A percentile compares a stretch with the other conserved stretches of the same genome.
Conservation (phyloP, 1,284 basidiomycete species). For the Rhodotorula sp. region DNA sequence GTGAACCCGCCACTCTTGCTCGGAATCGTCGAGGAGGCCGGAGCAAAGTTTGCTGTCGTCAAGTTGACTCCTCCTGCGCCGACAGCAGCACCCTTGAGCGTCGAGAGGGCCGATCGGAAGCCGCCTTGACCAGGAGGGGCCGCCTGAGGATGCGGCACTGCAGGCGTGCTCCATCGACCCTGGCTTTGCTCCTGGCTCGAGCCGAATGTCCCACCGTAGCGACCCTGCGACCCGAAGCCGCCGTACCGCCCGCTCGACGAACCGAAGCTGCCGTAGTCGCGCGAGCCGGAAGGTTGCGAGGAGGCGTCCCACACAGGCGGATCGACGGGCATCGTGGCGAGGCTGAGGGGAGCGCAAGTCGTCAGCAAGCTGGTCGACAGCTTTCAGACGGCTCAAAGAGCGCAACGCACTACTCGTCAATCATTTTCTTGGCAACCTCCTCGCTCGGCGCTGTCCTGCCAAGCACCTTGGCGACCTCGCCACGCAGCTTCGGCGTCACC, state of each 20-base stretch:
- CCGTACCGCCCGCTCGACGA: constrained; percentile 11
- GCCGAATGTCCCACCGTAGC: background rate
- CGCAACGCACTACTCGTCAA: constrained; percentile 24
- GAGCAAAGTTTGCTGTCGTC: background rate
- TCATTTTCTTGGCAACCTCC: constrained; percentile 3
- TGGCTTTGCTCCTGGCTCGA: background rate
- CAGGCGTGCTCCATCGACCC: background rate
- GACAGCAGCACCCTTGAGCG: background rate
- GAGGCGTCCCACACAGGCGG: constrained; percentile 12
- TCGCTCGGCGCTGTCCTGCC: constrained; percentile 18
- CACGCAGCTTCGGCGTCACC: constrained; percentile 20
- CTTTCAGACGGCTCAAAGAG: no score
- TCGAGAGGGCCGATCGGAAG: constrained; percentile 27
- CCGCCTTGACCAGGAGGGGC: constrained; percentile 22
- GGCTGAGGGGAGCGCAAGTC: background rate
- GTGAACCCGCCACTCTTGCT: background rate
- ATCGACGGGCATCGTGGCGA: constrained; percentile 16
- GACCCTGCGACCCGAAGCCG: constrained; percentile 5
- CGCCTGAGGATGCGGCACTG: constrained; percentile 7
- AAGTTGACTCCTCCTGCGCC: background rate
- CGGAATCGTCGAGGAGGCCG: background rate
- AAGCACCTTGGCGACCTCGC: constrained; percentile 25
- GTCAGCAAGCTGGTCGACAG: no score
- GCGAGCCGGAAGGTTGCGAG: background rate
- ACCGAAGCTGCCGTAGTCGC: constrained; percentile 10